Conservation (phyloP, 2,329 filamentous ascomycete genomes). For the Niveomyces coronatus region DNA sequence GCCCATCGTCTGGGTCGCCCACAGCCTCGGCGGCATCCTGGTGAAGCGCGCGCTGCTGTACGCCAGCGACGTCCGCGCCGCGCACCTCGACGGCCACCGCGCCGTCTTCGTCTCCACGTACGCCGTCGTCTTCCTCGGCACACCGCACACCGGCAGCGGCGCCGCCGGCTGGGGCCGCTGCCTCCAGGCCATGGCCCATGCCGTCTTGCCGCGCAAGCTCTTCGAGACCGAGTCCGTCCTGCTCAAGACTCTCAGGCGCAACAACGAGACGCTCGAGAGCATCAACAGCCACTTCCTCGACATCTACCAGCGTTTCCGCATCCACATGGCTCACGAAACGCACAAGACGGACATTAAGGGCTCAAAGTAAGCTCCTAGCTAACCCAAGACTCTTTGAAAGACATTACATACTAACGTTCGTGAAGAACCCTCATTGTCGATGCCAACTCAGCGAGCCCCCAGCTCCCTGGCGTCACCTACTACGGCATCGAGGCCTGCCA, state of each 20-base stretch:
- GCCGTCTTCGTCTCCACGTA: conserved; percentile 67
- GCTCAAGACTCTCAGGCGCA: conserved; percentile 58
- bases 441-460: conserved; percentile 57
- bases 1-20: conserved; percentile 67
- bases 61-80: conserved; percentile 49
- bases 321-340: conserved; percentile 70
- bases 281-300: conserved; percentile 66
- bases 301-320: conserved; percentile 58
- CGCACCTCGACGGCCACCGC: conserved; percentile 52
- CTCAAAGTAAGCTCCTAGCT: conserved; percentile 33
- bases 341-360: conserved; percentile 60
- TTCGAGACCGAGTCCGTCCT: conserved; percentile 59
- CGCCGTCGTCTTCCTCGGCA: conserved; percentile 67
- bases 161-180: conserved; percentile 57
- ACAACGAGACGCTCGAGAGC: conserved; percentile 64
- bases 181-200: conserved; percentile 57
- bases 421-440: conserved; percentile 58
- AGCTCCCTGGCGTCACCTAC: conserved; percentile 57
- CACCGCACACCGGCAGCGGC: conserved; percentile 62
- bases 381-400: neutral
- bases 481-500: conserved; percentile 69
- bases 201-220: conserved; percentile 53
- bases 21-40: conserved; percentile 63
- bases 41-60: conserved; percentile 61
- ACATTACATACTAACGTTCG: neutral